A percentile compares a stretch with the other conserved stretches of the same genome.
These are phyloP conservation scores for Suhomyces canberraensis DNA, from an alignment of 805 yeast species.

Conservation along the genomic window DNA sequence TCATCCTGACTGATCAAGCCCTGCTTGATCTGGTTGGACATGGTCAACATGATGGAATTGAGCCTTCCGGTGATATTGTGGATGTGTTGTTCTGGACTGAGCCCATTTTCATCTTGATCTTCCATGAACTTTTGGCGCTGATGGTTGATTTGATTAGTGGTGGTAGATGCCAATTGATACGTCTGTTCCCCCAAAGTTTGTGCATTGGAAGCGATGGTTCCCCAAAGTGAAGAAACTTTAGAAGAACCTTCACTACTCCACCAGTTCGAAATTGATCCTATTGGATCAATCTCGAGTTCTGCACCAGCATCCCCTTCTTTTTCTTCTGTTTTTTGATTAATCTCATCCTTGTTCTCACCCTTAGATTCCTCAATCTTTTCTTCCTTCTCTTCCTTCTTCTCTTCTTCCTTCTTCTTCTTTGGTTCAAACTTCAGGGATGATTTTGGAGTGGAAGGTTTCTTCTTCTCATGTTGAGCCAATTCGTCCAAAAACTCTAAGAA, in stretches of 20 bases:
- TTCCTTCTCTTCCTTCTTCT: constrained; percentile 5
- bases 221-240: constrained; percentile 67
- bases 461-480: constrained; percentile 58
- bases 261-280: constrained; percentile 67
- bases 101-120: constrained; percentile 19
- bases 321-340: neutral
- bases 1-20: constrained; percentile 59
- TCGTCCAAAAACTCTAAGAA: constrained; percentile 62
- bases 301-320: constrained; percentile 9
- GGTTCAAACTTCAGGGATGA: constrained; percentile 33
- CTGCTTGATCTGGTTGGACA: constrained; percentile 42
- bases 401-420: constrained; percentile 14
- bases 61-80: constrained; percentile 25
- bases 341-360: neutral
- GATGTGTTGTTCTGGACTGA: constrained; percentile 21
- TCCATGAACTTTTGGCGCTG: constrained; percentile 36
- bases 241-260: constrained; percentile 69
- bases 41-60: constrained; percentile 30
- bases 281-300: constrained; percentile 49
- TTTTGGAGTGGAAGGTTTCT: constrained; percentile 23
- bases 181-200: constrained; percentile 48
- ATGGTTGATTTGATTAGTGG: constrained; percentile 39
- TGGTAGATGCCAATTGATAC: constrained; percentile 45
- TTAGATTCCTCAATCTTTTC: neutral
- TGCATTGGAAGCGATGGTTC: constrained; percentile 55